phyloP scores from a whole-genome alignment of 2,329 filamentous ascomycete species.

The Pseudocercospora macadamiae region DNA sequence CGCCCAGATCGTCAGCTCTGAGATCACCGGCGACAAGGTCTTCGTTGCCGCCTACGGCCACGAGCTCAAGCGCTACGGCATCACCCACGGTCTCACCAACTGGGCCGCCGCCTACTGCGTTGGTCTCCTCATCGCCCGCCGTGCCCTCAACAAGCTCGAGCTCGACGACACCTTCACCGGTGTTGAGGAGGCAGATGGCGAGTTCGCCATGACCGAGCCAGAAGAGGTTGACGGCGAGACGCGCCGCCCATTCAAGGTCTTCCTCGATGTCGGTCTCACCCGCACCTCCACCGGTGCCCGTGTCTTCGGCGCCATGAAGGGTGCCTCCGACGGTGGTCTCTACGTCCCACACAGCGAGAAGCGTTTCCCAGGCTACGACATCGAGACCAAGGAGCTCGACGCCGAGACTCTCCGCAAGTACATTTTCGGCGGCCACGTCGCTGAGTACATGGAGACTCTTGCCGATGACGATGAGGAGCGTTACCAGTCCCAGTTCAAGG shows the following conservation, averaged over 20 bases:
- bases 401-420: conserved; percentile 97
- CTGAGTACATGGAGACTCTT: conserved; percentile 99
- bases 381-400: conserved; percentile 97
- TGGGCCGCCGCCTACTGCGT: conserved; percentile 97
- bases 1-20: conserved; percentile 93
- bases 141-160: conserved; percentile 94
- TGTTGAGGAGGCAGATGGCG: conserved; percentile 95
- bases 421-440: conserved; percentile 97
- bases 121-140: conserved; percentile 94
- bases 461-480: conserved; percentile 99
- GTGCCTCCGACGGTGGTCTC: conserved; percentile 97
- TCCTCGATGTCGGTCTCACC: conserved; percentile 95
- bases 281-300: conserved; percentile 98
- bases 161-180: conserved; percentile 90
- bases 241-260: conserved; percentile 98
- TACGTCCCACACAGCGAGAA: conserved; percentile 98
- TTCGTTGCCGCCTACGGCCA: conserved; percentile 90
- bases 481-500: conserved; percentile 96
- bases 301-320: conserved; percentile 99
- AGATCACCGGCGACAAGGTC: conserved; percentile 98
- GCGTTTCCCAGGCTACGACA: conserved; percentile 98
- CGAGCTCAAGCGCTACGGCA: conserved; percentile 97
- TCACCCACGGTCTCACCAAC: conserved; percentile 99
- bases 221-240: conserved; percentile 82
- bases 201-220: conserved; percentile 94